These are phyloP conservation scores for Dalbergia cochinchinensis DNA, from an alignment of 306 rosid species.

Conservation along the genomic window DNA sequence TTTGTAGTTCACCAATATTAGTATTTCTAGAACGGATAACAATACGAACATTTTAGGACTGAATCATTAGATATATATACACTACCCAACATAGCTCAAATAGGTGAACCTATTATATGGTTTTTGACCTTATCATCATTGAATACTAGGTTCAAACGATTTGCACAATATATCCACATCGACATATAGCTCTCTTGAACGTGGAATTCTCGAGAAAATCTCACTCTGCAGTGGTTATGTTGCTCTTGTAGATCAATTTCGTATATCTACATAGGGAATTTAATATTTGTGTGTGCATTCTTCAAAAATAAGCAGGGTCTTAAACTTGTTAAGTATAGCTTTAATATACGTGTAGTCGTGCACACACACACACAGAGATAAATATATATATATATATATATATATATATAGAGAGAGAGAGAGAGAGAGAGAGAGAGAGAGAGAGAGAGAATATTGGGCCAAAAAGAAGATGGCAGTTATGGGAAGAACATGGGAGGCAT, in stretches of 20 bases:
- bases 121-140: background rate
- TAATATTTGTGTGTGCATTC: background rate
- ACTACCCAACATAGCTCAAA: background rate
- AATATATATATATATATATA: background rate
- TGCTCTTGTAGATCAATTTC: background rate
- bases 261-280: conserved; percentile 13
- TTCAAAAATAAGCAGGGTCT: background rate
- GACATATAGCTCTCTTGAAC: no score
- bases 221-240: no score
- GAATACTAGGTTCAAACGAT: background rate
- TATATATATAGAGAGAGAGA: background rate
- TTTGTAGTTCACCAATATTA: background rate
- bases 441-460: conserved; percentile 5
- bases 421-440: background rate
- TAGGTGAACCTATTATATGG: background rate
- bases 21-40: background rate
- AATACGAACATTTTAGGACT: background rate
- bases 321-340: conserved; percentile 14
- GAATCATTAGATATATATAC: no score
- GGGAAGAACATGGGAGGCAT: conserved; percentile 72
- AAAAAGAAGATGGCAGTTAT: conserved; percentile 60
- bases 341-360: background rate
- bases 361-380: no score
- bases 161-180: background rate
- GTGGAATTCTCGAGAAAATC: background rate